Base-by-base conservation (phyloP, 176 grass and related monocot genomes). In the Juncus inflexus region DNA sequence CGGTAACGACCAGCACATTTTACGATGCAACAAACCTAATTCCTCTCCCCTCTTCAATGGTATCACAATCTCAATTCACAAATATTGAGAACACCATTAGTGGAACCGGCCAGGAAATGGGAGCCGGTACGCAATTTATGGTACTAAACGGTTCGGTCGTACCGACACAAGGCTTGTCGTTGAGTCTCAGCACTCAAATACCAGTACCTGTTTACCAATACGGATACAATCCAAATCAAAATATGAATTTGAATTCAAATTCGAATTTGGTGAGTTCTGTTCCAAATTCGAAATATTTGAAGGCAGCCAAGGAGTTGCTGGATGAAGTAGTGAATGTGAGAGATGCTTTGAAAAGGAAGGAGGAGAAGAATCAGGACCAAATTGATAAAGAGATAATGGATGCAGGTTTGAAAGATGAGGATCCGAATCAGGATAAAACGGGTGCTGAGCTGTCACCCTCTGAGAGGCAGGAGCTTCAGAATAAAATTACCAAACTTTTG, bases 391-490 rank as follows among this genome's bases (percentile, higher is more conserved):
- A 88, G 60, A 58, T 42, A 9, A 66, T 50, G 45, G 77, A 86
- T 38, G 35, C 3, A 10, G 60, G 43, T 50, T 35, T 59, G 59
- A 86, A 85, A 49, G 67, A 60, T 61, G 81, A 90, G 36, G 81
- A 80, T 16, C 81, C 63, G 37, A 10, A 9, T 52, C 67, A 79
- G 70, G 87, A 91, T 11, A 38, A 61, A 50, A 66, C 84, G 3
- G 37, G 70, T 15, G 41, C 69, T 52, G 87, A 97, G 51, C 77
- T 97, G 13, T 86, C 92, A 47, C 65, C 92, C 10, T 72, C 87
- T 15, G 92, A 91, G 59, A 77, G 85, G 70, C 92, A 97, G 9
- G 92, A 97, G 35, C 84, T 97, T 8, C 92, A 91, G 79, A 89
- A 97, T 86, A 97, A 97, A 51, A 82, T 97, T 51, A 89, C 79